These are phyloP conservation scores for Eremomyces bilateralis DNA, from an alignment of 495 filamentous ascomycete genomes.

Conservation along the genomic window DNA sequence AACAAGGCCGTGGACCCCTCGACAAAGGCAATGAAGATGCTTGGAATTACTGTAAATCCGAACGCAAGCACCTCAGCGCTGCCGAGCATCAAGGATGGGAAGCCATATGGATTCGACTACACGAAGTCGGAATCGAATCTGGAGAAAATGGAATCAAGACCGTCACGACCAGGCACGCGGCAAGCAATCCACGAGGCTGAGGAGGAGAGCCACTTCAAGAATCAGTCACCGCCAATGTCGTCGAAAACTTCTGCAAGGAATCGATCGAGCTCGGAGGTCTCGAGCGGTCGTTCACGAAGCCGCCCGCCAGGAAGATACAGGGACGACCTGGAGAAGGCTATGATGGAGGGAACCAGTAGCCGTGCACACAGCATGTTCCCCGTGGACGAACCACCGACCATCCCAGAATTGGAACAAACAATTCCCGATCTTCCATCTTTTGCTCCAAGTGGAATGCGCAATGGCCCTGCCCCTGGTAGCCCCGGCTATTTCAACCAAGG, in stretches of 20 bases:
- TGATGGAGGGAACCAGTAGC: conserved; percentile 16
- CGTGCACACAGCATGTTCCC: conserved; percentile 3
- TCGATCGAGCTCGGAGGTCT: conserved; percentile 20
- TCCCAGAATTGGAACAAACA: conserved; percentile 1
- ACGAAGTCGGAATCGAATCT: no score
- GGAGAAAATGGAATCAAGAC: no score
- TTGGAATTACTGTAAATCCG: no score
- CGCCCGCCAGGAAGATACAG: conserved; percentile 16
- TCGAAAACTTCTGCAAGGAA: conserved; percentile 13
- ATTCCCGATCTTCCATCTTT: neutral
- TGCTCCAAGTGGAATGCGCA: conserved; percentile 12
- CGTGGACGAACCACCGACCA: conserved; percentile 6
- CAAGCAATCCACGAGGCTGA: conserved; percentile 3
- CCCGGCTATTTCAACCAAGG: conserved; percentile 16
- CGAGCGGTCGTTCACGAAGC: conserved; percentile 18
- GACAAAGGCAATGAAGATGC: conserved; percentile 45
- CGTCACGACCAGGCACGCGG: no score
- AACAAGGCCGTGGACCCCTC: conserved; percentile 23
- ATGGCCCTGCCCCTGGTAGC: conserved; percentile 5
- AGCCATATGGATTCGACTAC: no score
- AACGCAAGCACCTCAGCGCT: no score
- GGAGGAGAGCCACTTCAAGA: conserved; percentile 6
- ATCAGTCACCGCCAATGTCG: conserved; percentile 10
- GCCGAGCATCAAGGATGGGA: no score
- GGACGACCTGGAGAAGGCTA: conserved; percentile 20